phyloP scores from a whole-genome alignment of 1,139 yeast species.

The Fermentozyma sake region DNA sequence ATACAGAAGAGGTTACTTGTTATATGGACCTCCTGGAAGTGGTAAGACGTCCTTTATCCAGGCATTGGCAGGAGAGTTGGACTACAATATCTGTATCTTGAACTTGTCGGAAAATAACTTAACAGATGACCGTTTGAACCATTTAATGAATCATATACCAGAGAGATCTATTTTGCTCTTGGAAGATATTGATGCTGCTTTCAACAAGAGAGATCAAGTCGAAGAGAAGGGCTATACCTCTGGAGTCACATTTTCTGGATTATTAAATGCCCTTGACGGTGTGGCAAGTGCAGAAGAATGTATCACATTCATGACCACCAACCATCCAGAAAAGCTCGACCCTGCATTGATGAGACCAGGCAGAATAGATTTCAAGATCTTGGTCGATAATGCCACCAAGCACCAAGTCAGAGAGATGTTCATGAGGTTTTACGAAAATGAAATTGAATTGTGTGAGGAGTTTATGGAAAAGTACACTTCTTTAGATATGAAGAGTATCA shows the following conservation, averaged over 20 bases:
- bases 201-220: conserved; percentile 72
- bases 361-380: conserved; percentile 79
- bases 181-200: conserved; percentile 97
- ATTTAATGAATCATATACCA: conserved; percentile 94
- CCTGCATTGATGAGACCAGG: conserved; percentile 90
- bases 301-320: conserved; percentile 95
- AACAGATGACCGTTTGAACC: conserved; percentile 91
- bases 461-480: conserved; percentile 53
- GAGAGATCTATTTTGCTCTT: conserved; percentile 76
- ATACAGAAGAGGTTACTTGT: conserved; percentile 86
- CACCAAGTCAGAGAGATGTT: conserved; percentile 83
- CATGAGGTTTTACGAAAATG: conserved; percentile 75
- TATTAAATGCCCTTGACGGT: conserved; percentile 91
- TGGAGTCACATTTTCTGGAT: conserved; percentile 93
- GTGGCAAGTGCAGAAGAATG: conserved; percentile 99
- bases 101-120: conserved; percentile 86
- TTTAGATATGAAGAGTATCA: conserved; percentile 53
- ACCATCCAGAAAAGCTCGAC: conserved; percentile 90
- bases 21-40: conserved; percentile 97
- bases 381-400: conserved; percentile 80
- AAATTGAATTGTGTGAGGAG: conserved; percentile 52
- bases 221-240: conserved; percentile 71
- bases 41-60: conserved; percentile 96
- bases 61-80: conserved; percentile 94
- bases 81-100: conserved; percentile 89